Evolutionary conservation across 2,329 filamentous ascomycete species (phyloP).

Genomic region (Colletotrichum gigasporum): DNA sequence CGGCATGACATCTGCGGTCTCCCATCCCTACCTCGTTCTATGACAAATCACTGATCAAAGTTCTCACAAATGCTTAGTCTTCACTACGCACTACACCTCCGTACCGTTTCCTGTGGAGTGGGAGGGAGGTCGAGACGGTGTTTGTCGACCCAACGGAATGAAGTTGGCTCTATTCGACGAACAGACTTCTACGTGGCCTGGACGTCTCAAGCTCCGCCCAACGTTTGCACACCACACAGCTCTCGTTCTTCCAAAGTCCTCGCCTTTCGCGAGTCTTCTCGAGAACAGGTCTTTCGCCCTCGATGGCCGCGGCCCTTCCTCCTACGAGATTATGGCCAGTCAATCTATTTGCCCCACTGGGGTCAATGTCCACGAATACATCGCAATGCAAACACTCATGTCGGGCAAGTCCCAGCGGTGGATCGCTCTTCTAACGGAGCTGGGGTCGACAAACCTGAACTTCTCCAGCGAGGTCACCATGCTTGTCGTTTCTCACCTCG

Average conservation of each 20-base stretch:
- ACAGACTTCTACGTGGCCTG: conserved; percentile 47
- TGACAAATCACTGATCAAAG: background rate
- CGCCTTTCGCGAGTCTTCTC: conserved; percentile 44
- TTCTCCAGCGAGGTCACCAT: conserved; percentile 64
- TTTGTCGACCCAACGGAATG: conserved; percentile 58
- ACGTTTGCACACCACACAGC: conserved; percentile 57
- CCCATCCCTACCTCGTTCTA: no score
- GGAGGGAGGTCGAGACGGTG: conserved; percentile 35
- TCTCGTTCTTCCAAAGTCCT: conserved; percentile 45
- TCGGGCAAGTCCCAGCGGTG: conserved; percentile 58
- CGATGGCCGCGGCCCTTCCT: conserved; percentile 54
- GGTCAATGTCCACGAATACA: conserved; percentile 61
- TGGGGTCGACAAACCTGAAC: conserved; percentile 65
- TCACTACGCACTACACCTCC: conserved; percentile 38
- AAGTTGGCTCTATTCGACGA: conserved; percentile 58
- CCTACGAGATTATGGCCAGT: conserved; percentile 62
- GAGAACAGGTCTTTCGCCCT: conserved; percentile 38
- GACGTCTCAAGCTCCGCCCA: conserved; percentile 37
- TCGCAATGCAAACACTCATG: conserved; percentile 58
- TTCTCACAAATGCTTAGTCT: conserved; percentile 36
- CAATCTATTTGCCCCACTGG: conserved; percentile 56
- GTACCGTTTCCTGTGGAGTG: conserved; percentile 40
- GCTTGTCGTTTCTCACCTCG: conserved; percentile 59
- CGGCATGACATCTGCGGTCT: no score
- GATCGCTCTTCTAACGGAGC: conserved; percentile 57